phyloP scores from a whole-genome alignment of 2,329 filamentous ascomycete species.

The Leptographium lundbergii region DNA sequence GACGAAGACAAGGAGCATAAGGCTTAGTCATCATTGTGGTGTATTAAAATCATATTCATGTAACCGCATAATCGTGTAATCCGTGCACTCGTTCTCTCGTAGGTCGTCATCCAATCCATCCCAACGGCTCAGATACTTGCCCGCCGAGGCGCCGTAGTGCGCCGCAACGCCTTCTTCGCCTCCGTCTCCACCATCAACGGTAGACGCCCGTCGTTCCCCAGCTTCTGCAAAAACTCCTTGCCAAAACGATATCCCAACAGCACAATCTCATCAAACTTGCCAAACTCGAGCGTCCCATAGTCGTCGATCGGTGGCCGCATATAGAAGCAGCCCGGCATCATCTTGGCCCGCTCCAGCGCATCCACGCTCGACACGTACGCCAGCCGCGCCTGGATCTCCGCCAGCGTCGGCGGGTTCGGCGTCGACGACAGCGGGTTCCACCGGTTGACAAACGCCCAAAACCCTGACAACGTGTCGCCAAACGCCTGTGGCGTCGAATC shows the following conservation, averaged over 20 bases:
- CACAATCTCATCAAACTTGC: slow-evolving; percentile 96
- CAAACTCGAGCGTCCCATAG: slow-evolving; percentile 92
- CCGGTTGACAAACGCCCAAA: slow-evolving; percentile 89
- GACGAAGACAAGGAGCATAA: slow-evolving; percentile 6
- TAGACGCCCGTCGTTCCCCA: slow-evolving; percentile 69
- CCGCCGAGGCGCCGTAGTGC: slow-evolving; percentile 67
- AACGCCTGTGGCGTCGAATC: slow-evolving; percentile 86
- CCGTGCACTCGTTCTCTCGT: too few species aligned
- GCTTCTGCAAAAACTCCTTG: slow-evolving; percentile 60
- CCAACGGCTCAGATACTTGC: slow-evolving; percentile 46
- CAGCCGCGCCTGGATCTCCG: slow-evolving; percentile 87
- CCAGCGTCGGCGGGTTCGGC: slow-evolving; percentile 86
- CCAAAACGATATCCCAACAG: slow-evolving; percentile 79
- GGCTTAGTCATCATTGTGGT: too few species aligned
- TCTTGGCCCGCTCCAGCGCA: slow-evolving; percentile 86
- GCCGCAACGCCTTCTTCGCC: slow-evolving; percentile 61
- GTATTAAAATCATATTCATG: too few species aligned
- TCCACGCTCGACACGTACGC: slow-evolving; percentile 94
- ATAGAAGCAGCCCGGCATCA: slow-evolving; percentile 80
- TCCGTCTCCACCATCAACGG: slow-evolving; percentile 58
- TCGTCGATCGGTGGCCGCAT: slow-evolving; percentile 91
- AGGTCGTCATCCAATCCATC: background rate
- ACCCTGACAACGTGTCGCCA: slow-evolving; percentile 84
- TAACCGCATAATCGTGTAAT: background rate
- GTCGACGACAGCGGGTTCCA: slow-evolving; percentile 91